Conservation (phyloP, 768 basidiomycete species). For the Termitomyces bulborhizus region DNA sequence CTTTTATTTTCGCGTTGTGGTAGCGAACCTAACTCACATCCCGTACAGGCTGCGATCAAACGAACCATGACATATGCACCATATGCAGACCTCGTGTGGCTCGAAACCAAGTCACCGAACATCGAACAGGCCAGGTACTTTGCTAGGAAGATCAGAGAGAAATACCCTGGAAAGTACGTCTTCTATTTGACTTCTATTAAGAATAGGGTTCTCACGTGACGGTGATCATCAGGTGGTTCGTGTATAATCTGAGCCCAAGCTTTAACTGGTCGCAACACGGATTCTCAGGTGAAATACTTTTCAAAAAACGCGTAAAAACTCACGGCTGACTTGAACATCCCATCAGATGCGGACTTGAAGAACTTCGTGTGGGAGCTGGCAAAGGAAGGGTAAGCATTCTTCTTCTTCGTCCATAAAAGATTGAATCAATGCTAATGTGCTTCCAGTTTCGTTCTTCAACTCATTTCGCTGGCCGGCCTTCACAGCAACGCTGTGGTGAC, state of each 20-base stretch:
- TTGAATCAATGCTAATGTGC: conserved; percentile 7
- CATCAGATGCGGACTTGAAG: conserved; percentile 66
- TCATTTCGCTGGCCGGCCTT: conserved; percentile 86
- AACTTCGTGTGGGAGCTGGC: conserved; percentile 87
- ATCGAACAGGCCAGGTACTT: conserved; percentile 74
- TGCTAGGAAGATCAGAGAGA: conserved; percentile 65
- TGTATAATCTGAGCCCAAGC: conserved; percentile 91
- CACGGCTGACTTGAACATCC: background rate
- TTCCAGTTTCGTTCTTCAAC: conserved; percentile 75
- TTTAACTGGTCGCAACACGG: conserved; percentile 91
- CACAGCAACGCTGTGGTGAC: conserved; percentile 79
- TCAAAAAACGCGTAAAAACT: background rate
- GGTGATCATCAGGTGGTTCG: conserved; percentile 55
- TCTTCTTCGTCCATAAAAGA: background rate
- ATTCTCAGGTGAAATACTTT: conserved; percentile 46
- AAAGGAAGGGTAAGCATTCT: conserved; percentile 63
- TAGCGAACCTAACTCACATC: background rate
- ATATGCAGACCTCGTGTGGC: conserved; percentile 87
- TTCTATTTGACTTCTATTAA: background rate
- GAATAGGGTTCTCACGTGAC: background rate
- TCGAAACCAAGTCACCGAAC: conserved; percentile 88
- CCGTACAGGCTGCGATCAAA: conserved; percentile 62
- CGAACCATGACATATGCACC: conserved; percentile 77
- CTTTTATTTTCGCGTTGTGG: conserved; percentile 1
- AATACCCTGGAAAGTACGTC: conserved; percentile 65